phyloP scores from a whole-genome alignment of 768 basidiomycete species.

The Pilatotrama ljubarskyi region DNA sequence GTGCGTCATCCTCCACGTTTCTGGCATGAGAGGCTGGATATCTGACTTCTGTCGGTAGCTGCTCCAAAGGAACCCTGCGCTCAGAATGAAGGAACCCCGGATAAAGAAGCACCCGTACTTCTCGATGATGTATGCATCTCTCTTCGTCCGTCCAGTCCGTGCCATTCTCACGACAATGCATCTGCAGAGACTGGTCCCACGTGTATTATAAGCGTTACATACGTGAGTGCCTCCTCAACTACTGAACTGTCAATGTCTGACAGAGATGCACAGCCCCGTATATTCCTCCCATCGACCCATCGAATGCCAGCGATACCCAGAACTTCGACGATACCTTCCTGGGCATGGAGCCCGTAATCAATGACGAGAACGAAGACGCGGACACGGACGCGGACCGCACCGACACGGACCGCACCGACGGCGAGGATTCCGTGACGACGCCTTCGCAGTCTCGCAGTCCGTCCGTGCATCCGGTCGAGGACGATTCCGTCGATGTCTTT shows the following conservation, averaged over 20 bases:
- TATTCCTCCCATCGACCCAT: conserved; percentile 88
- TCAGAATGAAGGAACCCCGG: conserved; percentile 89
- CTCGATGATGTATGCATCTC: conserved; percentile 75
- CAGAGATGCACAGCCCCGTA: conserved; percentile 66
- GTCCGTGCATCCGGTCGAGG: conserved; percentile 52
- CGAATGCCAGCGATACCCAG: conserved; percentile 92
- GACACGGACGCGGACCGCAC: conserved; percentile 76
- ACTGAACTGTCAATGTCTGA: conserved; percentile 4
- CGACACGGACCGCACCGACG: conserved; percentile 70
- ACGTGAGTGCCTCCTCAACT: conserved; percentile 52
- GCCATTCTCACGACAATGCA: conserved; percentile 18
- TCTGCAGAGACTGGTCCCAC: conserved; percentile 83
- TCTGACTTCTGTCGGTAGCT: conserved; percentile 48
- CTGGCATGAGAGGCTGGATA: background rate
- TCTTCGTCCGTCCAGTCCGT: conserved; percentile 10
- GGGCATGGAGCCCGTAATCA: conserved; percentile 91
- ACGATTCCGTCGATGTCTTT: conserved; percentile 75
- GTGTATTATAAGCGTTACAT: conserved; percentile 94
- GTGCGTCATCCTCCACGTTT: conserved; percentile 47
- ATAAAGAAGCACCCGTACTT: conserved; percentile 96
- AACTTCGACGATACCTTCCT: conserved; percentile 98
- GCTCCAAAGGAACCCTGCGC: conserved; percentile 87
- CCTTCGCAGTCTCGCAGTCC: conserved; percentile 80
- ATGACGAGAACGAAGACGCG: conserved; percentile 64
- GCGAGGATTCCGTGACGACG: conserved; percentile 75